A percentile compares a stretch with the other conserved stretches of the same genome.
phyloP scores from a whole-genome alignment of 164 flowering plant species.

The Vitis labrusca region DNA sequence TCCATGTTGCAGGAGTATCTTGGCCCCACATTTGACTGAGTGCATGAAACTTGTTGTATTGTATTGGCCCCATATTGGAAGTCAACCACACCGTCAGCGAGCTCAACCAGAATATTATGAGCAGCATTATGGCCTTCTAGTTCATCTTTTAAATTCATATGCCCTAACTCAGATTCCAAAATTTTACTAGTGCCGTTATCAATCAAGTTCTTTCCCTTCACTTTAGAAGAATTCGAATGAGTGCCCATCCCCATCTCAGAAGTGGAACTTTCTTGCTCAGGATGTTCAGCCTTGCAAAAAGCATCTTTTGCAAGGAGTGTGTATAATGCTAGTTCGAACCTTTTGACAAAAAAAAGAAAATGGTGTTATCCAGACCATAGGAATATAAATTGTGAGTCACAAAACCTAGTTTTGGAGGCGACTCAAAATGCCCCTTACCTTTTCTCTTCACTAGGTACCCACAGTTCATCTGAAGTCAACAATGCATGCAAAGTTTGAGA shows the following conservation, averaged over 20 bases:
- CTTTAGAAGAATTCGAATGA: conserved; percentile 34
- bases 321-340: conserved; percentile 91
- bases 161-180: conserved; percentile 48
- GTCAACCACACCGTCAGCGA: conserved; percentile 57
- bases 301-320: conserved; percentile 74
- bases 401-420: not conserved
- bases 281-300: conserved; percentile 40
- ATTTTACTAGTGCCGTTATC: conserved; percentile 26
- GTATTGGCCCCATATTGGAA: conserved; percentile 43
- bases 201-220: conserved; percentile 39
- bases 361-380: conserved; percentile 2
- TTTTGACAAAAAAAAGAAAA: conserved; percentile 16
- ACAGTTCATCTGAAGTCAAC: conserved; percentile 86
- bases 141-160: conserved; percentile 39
- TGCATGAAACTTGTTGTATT: conserved; percentile 35
- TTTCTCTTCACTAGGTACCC: conserved; percentile 95
- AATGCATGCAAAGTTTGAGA: conserved; percentile 86
- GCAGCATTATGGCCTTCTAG: conserved; percentile 40
- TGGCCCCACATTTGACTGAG: conserved; percentile 41
- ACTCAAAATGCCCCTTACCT: conserved; percentile 46
- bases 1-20: conserved; percentile 37
- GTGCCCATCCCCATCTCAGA: conserved; percentile 33
- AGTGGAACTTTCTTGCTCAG: conserved; percentile 49
- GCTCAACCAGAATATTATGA: conserved; percentile 55
- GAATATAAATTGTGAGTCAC: not conserved